Evolutionary conservation across 2,329 filamentous ascomycete genomes (phyloP).

Genomic region (Dactylellina drechsleri): DNA sequence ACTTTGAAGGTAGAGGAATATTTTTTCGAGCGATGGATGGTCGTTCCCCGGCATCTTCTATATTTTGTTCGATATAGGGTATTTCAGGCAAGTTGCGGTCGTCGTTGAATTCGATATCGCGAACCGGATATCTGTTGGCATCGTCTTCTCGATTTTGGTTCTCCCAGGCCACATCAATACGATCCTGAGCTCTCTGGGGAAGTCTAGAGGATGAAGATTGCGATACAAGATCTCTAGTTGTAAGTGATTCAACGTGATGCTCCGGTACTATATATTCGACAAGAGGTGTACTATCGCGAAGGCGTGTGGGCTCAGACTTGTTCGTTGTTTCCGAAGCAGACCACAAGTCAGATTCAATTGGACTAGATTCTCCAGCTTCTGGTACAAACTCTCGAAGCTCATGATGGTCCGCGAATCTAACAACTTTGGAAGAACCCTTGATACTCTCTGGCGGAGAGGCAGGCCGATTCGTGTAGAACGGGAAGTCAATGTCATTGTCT

Average conservation of each 20-base stretch:
- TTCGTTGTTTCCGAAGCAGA: conserved; percentile 10
- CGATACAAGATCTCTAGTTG: too few species aligned
- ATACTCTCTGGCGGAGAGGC: conserved; percentile 27
- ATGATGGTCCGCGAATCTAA: conserved; percentile 36
- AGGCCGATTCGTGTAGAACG: not conserved
- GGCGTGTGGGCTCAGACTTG: conserved; percentile 5
- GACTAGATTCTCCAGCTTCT: conserved; percentile 18
- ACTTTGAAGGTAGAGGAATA: too few species aligned
- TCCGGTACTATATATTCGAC: not conserved
- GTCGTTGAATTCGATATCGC: too few species aligned
- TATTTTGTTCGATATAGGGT: too few species aligned
- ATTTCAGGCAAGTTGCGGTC: too few species aligned
- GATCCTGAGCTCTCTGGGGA: conserved; percentile 11
- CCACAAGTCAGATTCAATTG: conserved; percentile 32
- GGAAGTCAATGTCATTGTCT: conserved; percentile 10
- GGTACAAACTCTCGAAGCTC: conserved; percentile 30
- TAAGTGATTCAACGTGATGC: too few species aligned
- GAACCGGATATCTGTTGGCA: too few species aligned
- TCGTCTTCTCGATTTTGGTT: too few species aligned
- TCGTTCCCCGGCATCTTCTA: too few species aligned
- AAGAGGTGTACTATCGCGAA: conserved; percentile 4
- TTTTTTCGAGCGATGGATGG: too few species aligned
- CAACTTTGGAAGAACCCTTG: conserved; percentile 28
- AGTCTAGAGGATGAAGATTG: too few species aligned
- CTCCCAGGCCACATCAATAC: conserved; percentile 5